Evolutionary conservation across 208 protist genomes (phyloP).

Genomic region (Trypanosoma mega): DNA sequence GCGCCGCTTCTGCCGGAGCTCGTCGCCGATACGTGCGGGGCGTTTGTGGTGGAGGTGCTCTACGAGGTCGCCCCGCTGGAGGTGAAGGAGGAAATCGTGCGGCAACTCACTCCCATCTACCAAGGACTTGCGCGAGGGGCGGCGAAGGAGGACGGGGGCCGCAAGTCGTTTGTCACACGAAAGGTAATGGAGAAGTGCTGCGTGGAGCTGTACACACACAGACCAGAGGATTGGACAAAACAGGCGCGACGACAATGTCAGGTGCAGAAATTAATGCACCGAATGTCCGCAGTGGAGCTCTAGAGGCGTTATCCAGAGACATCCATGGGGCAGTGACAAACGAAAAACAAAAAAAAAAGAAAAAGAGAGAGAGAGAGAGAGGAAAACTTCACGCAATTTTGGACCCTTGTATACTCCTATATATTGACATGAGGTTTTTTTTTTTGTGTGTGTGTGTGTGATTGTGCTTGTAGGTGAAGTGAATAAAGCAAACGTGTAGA

Average conservation of each 20-base stretch:
- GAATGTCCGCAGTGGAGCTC: slow-evolving; percentile 24
- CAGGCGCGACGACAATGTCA: slow-evolving; percentile 73
- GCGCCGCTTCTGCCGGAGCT: slow-evolving; percentile 39
- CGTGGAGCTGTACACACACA: slow-evolving; percentile 87
- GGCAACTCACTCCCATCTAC: slow-evolving; percentile 70
- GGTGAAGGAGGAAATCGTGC: slow-evolving; percentile 78
- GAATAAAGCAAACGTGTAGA: no score
- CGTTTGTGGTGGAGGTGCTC: slow-evolving; percentile 74
- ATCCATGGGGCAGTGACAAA: not conserved
- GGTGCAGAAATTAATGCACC: slow-evolving; percentile 70
- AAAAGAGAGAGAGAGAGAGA: not conserved
- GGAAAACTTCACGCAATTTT: not conserved
- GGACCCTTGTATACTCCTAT: not conserved
- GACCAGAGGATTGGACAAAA: slow-evolving; percentile 81
- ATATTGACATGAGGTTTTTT: not conserved
- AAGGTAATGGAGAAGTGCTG: slow-evolving; percentile 88
- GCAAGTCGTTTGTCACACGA: no score
- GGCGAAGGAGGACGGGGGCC: slow-evolving; percentile 18
- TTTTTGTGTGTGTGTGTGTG: slow-evolving; percentile 5
- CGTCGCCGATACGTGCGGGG: slow-evolving; percentile 60
- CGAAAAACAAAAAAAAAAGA: not conserved
- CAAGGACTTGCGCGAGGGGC: slow-evolving; percentile 8
- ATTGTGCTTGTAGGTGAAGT: not conserved
- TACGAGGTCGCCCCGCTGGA: slow-evolving; percentile 64
- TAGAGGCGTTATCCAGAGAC: no score